Conservation (phyloP, 768 basidiomycete genomes). For the Roridomyces roridus region DNA sequence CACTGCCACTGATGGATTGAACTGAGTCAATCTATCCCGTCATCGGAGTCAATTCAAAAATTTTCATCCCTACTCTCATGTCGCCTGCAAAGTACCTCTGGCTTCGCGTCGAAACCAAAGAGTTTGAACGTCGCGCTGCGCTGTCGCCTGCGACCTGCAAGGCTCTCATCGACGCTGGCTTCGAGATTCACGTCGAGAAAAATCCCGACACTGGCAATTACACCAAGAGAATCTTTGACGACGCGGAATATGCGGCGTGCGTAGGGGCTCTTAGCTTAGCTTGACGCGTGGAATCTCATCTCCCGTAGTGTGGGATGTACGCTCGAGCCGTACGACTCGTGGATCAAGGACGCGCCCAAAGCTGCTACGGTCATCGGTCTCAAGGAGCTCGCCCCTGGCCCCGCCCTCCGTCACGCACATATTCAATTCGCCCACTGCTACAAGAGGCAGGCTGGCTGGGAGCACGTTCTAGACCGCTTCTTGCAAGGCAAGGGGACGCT, state of each 20-base stretch:
- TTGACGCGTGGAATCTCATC: slow-evolving; percentile 1
- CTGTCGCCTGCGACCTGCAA: slow-evolving; percentile 92
- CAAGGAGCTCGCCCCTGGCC: slow-evolving; percentile 91
- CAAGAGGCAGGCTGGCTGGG: slow-evolving; percentile 95
- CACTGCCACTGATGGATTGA: not conserved
- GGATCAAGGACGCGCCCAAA: slow-evolving; percentile 76
- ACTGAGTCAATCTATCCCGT: not conserved
- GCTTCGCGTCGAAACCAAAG: slow-evolving; percentile 97
- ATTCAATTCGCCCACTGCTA: slow-evolving; percentile 99
- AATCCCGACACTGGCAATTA: slow-evolving; percentile 36
- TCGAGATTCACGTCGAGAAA: slow-evolving; percentile 93
- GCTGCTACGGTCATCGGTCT: slow-evolving; percentile 88
- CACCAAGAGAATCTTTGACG: slow-evolving; percentile 85
- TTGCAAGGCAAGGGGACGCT: slow-evolving; percentile 80
- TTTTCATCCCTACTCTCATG: not conserved
- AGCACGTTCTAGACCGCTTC: slow-evolving; percentile 85
- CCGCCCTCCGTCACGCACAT: slow-evolving; percentile 86
- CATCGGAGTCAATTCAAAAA: not conserved
- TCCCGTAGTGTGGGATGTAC: slow-evolving; percentile 82
- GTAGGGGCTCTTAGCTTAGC: slow-evolving; percentile 41
- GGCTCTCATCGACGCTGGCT: slow-evolving; percentile 86
- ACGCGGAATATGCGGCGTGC: slow-evolving; percentile 91
- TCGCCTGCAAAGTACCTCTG: slow-evolving; percentile 56
- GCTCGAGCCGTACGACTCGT: slow-evolving; percentile 86
- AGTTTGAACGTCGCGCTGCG: slow-evolving; percentile 91